Evolutionary conservation across 352 stramenopile genomes (phyloP), one percentile per base, ranked within the genome.

Genomic region (Aphanomyces invadans): DNA sequence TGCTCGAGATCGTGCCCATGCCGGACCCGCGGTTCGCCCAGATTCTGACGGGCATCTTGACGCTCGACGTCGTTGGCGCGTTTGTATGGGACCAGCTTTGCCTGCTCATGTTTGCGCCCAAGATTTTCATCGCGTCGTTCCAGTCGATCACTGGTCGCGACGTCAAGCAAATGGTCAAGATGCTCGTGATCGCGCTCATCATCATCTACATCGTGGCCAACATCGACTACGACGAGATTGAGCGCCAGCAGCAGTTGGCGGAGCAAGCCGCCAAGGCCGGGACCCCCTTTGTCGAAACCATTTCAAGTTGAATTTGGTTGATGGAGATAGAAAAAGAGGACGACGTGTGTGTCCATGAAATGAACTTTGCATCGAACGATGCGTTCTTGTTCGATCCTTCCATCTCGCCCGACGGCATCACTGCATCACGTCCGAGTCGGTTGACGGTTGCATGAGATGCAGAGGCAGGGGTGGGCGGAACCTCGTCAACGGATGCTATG

Each of bases 1-100:
- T 95, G 68, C 76, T 97, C 59, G 83, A 97, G 74, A 94, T 97
- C 67, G 89, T 97, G 63, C 86, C 87, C 29, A 92, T 97, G 76
- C 90, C 90, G 0, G 87, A 94, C 74, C 82, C 80, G 44, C 80
- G 83, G 56, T 94, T 95, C 65, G 83, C 84, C 28, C 84, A 86
- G 1, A 74, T 91, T 32, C 73, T 95, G 7, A 94, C 85, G 48
- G 82, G 80, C 10, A 73, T 95, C 48, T 69, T 95, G 7, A 85
- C 84, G 25, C 80, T 94, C 23, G 86, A 94, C 52, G 85, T 95
- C 42, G 77, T 94, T 33, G 87, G 87, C 38, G 85, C 87, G 31
- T 94, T 95, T 51, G 78, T 80, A 0, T 95, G 85, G 83, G 87
- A 95, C 63, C 83, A 92, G 73, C 46, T 94, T 12, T 93, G 83